Evolutionary conservation across 495 filamentous ascomycete species (phyloP).

Genomic region (Penicillium tannophilum): DNA sequence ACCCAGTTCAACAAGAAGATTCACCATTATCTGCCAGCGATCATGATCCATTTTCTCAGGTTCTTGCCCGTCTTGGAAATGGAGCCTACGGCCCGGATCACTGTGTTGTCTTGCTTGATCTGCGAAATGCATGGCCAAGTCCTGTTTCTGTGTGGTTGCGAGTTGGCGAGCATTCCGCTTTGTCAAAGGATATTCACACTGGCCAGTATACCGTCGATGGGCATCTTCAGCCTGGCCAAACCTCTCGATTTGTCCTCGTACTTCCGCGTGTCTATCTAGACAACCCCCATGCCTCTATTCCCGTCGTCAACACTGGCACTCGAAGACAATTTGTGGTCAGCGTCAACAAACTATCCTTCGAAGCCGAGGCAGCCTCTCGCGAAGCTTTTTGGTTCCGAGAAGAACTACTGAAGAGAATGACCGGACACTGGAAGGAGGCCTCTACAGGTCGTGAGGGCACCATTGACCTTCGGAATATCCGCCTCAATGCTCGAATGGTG

Average conservation of each 20-base stretch:
- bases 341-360: conserved; percentile 72
- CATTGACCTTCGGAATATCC: conserved; percentile 73
- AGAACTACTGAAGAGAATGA: conserved; percentile 71
- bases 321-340: conserved; percentile 89
- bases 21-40: conserved; percentile 24
- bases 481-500: conserved; percentile 76
- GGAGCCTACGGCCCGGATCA: conserved; percentile 58
- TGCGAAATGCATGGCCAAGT: conserved; percentile 85
- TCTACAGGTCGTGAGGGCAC: conserved; percentile 61
- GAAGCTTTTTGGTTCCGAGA: conserved; percentile 95
- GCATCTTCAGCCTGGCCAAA: conserved; percentile 75
- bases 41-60: conserved; percentile 39
- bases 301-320: conserved; percentile 69
- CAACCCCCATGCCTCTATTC: conserved; percentile 76
- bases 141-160: conserved; percentile 60
- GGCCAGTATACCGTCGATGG: conserved; percentile 53
- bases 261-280: conserved; percentile 75
- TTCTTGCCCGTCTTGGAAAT: conserved; percentile 44
- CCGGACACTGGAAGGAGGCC: conserved; percentile 70
- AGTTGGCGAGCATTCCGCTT: conserved; percentile 46
- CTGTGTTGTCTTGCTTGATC: conserved; percentile 79
- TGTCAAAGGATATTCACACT: conserved; percentile 14
- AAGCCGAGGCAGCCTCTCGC: conserved; percentile 73
- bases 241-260: conserved; percentile 73
- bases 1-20: conserved; percentile 14